These are phyloP conservation scores for Penicillium oxalicum DNA, from an alignment of 2,329 filamentous ascomycete genomes.

Conservation along the genomic window DNA sequence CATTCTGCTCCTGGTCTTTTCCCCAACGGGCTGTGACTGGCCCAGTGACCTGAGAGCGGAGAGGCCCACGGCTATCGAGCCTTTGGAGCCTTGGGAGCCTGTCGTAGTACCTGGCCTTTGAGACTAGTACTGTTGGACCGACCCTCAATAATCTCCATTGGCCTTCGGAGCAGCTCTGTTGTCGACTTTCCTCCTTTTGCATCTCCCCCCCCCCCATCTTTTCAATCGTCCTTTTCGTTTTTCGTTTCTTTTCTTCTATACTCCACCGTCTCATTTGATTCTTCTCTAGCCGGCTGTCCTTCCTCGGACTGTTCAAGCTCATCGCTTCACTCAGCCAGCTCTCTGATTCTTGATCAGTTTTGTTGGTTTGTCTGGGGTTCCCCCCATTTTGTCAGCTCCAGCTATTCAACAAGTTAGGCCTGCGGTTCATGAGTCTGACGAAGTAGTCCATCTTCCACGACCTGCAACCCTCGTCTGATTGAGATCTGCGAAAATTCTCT, in stretches of 20 bases:
- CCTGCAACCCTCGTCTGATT: no score
- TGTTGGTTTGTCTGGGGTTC: slow-evolving; percentile 11
- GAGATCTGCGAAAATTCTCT: no score
- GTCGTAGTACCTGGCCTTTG: background rate
- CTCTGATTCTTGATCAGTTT: slow-evolving; percentile 7
- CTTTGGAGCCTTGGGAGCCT: background rate
- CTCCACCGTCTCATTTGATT: slow-evolving; percentile 18
- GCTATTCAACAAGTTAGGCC: slow-evolving; percentile 9
- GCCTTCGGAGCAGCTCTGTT: background rate
- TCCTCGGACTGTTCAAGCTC: slow-evolving; percentile 14
- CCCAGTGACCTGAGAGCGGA: no score
- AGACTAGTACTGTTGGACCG: background rate
- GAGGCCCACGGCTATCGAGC: no score
- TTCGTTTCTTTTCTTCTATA: slow-evolving; percentile 17
- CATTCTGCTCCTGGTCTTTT: slow-evolving; percentile 13
- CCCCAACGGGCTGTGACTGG: no score
- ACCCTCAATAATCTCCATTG: background rate
- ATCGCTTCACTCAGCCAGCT: slow-evolving; percentile 16
- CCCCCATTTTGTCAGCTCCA: slow-evolving; percentile 17
- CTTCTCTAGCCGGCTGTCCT: slow-evolving; percentile 24
- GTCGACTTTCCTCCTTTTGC: slow-evolving; percentile 1
- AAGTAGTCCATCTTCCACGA: no score
- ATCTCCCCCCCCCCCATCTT: slow-evolving; percentile 6
- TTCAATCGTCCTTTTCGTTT: background rate
- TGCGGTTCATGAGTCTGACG: background rate